Percentiles rank a stretch among this genome's conserved stretches.
These are phyloP conservation scores for Cryptococcus sp. DNA, from an alignment of 1,284 basidiomycete genomes.

Conservation along the genomic window DNA sequence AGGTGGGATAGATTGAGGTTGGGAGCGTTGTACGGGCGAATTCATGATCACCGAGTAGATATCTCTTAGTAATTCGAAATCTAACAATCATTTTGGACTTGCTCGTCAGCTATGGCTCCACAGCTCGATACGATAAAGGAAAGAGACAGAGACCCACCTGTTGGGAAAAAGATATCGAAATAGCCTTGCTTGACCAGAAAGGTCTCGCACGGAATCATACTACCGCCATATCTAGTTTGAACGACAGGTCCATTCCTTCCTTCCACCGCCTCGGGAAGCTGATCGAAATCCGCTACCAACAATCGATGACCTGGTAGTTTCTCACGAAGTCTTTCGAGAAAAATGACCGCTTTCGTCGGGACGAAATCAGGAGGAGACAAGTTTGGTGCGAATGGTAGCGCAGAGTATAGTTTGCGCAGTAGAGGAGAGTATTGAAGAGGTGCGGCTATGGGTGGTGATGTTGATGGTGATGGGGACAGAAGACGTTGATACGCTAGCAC, in stretches of 20 bases:
- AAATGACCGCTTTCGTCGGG: conserved; percentile 85
- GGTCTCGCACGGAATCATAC: conserved; percentile 85
- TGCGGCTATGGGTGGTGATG: conserved; percentile 37
- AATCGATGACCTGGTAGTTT: conserved; percentile 90
- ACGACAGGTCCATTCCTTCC: conserved; percentile 92
- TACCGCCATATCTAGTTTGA: conserved; percentile 83
- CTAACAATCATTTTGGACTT: conserved; percentile 18
- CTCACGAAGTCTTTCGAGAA: conserved; percentile 77
- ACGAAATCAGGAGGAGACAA: conserved; percentile 86
- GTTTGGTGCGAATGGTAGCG: conserved; percentile 87
- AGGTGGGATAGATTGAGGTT: conserved; percentile 27
- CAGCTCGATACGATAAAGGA: neutral
- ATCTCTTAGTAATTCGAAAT: conserved; percentile 80
- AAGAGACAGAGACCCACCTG: conserved; percentile 51
- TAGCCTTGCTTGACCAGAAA: conserved; percentile 92
- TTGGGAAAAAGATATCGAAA: conserved; percentile 99
- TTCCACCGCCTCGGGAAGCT: conserved; percentile 79
- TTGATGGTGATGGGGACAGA: conserved; percentile 58
- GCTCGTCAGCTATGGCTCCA: neutral
- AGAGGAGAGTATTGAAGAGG: conserved; percentile 51
- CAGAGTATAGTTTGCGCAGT: conserved; percentile 63
- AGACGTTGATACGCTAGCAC: conserved; percentile 64
- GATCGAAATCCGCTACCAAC: conserved; percentile 88
- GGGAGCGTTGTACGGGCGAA: conserved; percentile 30
- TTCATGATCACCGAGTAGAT: conserved; percentile 80